phyloP scores from a whole-genome alignment of 108 stramenopile genomes.

The Mayamaea pseudoterrestris region DNA sequence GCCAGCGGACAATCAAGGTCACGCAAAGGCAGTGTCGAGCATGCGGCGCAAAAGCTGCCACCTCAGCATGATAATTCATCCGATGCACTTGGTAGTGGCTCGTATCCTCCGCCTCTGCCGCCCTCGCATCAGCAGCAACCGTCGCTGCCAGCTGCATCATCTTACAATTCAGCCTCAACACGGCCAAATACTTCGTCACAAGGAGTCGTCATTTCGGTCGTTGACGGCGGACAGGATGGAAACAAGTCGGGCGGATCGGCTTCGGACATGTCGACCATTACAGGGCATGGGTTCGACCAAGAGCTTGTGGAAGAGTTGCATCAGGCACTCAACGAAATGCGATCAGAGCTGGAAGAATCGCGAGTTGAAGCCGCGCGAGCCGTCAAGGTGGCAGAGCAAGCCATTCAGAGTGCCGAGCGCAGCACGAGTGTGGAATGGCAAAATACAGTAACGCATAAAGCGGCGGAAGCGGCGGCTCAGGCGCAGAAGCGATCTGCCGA shows the following conservation, averaged over 20 bases:
- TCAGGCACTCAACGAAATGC: conserved; percentile 56
- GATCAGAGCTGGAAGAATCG: conserved; percentile 67
- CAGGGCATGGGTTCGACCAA: conserved; percentile 74
- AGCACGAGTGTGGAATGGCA: conserved; percentile 74
- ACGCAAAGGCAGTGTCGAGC: not conserved
- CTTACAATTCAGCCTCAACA: not conserved
- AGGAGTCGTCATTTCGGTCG: not conserved
- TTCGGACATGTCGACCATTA: conserved; percentile 69
- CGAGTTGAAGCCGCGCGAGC: conserved; percentile 80
- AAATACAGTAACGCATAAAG: conserved; percentile 79
- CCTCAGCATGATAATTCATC: not conserved
- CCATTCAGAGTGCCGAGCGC: conserved; percentile 83
- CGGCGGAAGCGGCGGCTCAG: conserved; percentile 80
- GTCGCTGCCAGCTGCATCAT: not conserved
- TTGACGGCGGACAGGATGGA: not conserved
- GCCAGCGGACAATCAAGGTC: not conserved
- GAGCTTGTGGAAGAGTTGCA: conserved; percentile 85
- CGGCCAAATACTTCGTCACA: not conserved
- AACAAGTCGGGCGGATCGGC: conserved; percentile 9
- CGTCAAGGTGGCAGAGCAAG: conserved; percentile 86
- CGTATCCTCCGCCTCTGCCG: not conserved
- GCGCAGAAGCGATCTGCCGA: conserved; percentile 78
- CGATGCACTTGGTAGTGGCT: not conserved
- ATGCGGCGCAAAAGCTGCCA: not conserved
- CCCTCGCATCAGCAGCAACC: not conserved